phyloP scores from a whole-genome alignment of 2,329 filamentous ascomycete species.

The Colletotrichum sp. region DNA sequence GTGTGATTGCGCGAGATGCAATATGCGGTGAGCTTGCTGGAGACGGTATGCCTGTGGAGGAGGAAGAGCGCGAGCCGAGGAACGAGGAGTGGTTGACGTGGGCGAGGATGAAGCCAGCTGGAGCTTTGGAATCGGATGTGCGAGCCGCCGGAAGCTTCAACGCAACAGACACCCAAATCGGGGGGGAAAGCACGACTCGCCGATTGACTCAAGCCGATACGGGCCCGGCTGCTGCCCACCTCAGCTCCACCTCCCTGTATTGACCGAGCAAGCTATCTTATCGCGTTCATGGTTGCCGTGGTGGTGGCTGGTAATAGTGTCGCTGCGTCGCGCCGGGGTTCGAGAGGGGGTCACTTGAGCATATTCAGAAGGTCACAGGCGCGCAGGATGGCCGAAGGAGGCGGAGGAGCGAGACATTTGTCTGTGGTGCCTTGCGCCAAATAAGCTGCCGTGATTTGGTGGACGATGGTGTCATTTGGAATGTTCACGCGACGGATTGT shows the following conservation, averaged over 20 bases:
- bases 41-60: background rate
- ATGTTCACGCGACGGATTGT: background rate
- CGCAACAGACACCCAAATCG: background rate
- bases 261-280: background rate
- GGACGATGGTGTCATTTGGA: background rate
- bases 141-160: slow-evolving; percentile 2
- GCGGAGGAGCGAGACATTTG: background rate
- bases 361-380: slow-evolving; percentile 5
- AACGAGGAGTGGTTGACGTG: background rate
- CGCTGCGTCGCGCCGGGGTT: background rate
- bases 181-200: background rate
- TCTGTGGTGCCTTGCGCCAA: background rate
- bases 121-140: background rate
- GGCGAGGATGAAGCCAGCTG: slow-evolving; percentile 5
- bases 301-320: background rate
- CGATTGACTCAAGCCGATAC: slow-evolving; percentile 1
- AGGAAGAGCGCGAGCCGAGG: background rate
- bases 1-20: background rate
- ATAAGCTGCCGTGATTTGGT: background rate
- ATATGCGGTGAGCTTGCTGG: background rate
- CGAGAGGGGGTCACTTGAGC: slow-evolving; percentile 1
- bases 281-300: background rate
- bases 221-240: background rate
- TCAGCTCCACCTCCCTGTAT: background rate
- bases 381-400: background rate